A percentile compares a stretch with the other conserved stretches of the same genome.
Conservation (phyloP, 768 basidiomycete genomes). For the Amanita rubescens region DNA sequence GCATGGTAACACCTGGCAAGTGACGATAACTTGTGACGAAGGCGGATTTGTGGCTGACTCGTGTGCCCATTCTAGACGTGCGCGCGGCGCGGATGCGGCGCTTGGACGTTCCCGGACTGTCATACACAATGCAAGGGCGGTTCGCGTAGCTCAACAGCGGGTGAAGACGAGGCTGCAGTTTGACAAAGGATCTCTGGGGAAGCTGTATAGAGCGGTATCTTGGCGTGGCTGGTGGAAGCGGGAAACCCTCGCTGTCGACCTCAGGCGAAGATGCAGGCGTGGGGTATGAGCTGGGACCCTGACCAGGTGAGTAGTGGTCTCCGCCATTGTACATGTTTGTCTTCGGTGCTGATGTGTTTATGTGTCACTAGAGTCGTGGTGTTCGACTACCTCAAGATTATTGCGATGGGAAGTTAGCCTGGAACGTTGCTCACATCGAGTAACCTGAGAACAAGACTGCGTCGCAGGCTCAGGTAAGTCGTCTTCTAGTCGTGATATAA, state of each 20-base stretch:
- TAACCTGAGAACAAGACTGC: background rate
- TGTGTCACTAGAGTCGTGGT: background rate
- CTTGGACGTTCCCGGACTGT: background rate
- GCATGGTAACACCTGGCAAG: background rate
- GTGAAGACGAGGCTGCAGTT: background rate
- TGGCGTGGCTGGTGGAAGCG: background rate
- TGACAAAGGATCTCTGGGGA: background rate
- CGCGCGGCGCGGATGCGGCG: background rate
- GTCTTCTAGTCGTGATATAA: background rate
- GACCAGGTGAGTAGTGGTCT: background rate
- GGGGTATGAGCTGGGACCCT: background rate
- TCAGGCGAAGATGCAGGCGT: background rate
- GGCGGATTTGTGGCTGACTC: background rate
- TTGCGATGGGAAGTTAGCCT: background rate
- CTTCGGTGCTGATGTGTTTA: background rate
- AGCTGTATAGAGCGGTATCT: background rate
- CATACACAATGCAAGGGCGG: background rate
- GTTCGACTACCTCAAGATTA: background rate
- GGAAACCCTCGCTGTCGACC: background rate
- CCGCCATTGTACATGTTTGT: background rate
- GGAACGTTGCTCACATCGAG: background rate
- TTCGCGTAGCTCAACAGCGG: background rate
- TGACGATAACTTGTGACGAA: background rate
- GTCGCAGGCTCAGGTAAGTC: background rate
- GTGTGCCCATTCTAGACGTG: conserved; percentile 1